These are phyloP conservation scores for Eucalyptus paniculata DNA, from an alignment of 345 rosid species.

Conservation along the genomic window DNA sequence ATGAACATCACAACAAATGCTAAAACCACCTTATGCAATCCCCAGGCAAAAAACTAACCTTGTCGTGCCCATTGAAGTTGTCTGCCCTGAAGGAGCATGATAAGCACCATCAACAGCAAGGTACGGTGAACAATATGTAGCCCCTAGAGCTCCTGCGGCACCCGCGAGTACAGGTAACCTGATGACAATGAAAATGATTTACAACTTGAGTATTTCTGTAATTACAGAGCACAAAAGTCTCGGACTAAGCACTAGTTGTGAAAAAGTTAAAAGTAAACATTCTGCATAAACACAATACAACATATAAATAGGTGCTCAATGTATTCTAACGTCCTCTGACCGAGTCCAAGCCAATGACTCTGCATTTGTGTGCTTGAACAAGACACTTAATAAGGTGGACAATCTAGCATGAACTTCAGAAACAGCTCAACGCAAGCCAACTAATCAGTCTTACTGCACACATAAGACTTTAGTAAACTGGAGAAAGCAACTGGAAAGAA, in stretches of 20 bases:
- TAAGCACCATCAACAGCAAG: conserved; percentile 62
- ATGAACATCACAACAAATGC: not conserved
- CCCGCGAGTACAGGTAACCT: conserved; percentile 90
- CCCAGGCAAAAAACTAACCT: conserved; percentile 18
- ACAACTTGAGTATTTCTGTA: not conserved
- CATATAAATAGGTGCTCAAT: not conserved
- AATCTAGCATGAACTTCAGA: not conserved
- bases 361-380: not conserved
- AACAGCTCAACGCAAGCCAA: not conserved
- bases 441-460: not conserved
- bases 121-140: conserved; percentile 68
- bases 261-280: not conserved
- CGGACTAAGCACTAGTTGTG: not conserved
- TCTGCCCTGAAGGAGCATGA: conserved; percentile 38
- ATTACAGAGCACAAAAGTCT: not conserved
- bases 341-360: not conserved
- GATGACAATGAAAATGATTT: not conserved
- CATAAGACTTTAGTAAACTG: not conserved
- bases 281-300: not conserved
- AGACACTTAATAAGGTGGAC: not conserved
- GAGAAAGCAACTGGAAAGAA: not conserved
- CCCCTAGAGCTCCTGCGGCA: conserved; percentile 73
- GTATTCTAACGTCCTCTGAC: not conserved
- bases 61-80: conserved; percentile 42
- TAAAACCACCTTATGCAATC: not conserved